Evolutionary conservation across 352 stramenopile species (phyloP), one percentile per base, ranked within the genome.

Genomic region (Chrysophaeum taylorii): DNA sequence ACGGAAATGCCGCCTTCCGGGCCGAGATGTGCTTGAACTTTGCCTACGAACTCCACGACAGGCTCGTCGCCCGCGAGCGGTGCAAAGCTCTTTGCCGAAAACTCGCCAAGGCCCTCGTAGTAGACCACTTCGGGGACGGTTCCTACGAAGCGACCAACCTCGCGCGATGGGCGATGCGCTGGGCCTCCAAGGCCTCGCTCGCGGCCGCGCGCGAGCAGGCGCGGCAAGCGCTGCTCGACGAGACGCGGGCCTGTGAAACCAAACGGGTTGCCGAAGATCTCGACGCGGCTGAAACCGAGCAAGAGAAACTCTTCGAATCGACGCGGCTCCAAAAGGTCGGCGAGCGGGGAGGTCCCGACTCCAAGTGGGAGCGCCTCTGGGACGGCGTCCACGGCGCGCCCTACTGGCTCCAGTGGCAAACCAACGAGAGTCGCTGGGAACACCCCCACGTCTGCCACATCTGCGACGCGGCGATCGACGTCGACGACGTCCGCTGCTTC

Each of bases 401-500:
- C 2, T 71, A 71, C 61, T 70, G 57, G 57, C 41, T 57, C 29
- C 52, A 60, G 37, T 61, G 54, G 31, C 39, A 73, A 38, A 61
- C 53, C 18, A 27, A 36, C 29, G 64, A 64, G 41, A 39, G 7
- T 52, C 38, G 15, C 18, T 60, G 37, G 64, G 50, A 63, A 21
- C 31, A 41, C 39, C 68, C 68, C 23, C 27, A 31, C 31, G 57
- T 73, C 53, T 73, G 69, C 69, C 42, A 73, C 48, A 43, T 71
- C 21, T 73, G 69, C 41, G 69, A 73, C 61, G 29, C 41, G 25
- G 61, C 38, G 25, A 73, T 73, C 25, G 31, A 48, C 18, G 48
- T 7, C 31, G 54, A 71, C n/a, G 69, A 73, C 41, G 57, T 38
- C 38, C 50, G 64, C n/a, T 73, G 69, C 69, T 73, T 70, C 42